These are phyloP conservation scores for Styphnolobium japonicum DNA, from an alignment of 306 rosid species.

Conservation along the genomic window DNA sequence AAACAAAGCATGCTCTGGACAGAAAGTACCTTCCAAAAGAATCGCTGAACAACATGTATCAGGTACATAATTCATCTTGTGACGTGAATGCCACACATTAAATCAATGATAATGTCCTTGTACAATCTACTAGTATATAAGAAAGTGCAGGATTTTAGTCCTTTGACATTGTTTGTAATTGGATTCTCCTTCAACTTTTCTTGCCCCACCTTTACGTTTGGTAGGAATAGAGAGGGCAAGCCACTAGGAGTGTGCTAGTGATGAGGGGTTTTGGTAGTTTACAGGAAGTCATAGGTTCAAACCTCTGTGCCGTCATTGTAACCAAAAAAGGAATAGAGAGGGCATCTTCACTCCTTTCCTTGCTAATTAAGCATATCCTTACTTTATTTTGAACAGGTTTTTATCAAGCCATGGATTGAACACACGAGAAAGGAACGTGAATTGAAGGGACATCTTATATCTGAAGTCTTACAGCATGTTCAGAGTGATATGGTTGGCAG, in stretches of 20 bases:
- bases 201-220: background rate
- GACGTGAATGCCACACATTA: background rate
- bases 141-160: background rate
- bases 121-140: background rate
- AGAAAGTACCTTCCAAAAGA: background rate
- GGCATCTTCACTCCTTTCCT: background rate
- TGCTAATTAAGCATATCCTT: background rate
- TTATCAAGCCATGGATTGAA: constrained; percentile 38
- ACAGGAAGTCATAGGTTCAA: too few species aligned
- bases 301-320: too few species aligned
- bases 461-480: constrained; percentile 19
- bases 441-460: constrained; percentile 4
- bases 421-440: constrained; percentile 8
- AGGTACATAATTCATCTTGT: background rate
- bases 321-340: background rate
- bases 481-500: constrained; percentile 4
- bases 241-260: too few species aligned
- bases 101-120: background rate
- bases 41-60: constrained; percentile 1
- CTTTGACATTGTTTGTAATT: background rate
- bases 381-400: background rate
- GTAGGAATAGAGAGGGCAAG: background rate
- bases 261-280: too few species aligned
- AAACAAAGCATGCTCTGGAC: constrained; percentile 24
- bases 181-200: background rate